Base-by-base conservation (phyloP, 441 rosid species). In the Erodium texanum region DNA sequence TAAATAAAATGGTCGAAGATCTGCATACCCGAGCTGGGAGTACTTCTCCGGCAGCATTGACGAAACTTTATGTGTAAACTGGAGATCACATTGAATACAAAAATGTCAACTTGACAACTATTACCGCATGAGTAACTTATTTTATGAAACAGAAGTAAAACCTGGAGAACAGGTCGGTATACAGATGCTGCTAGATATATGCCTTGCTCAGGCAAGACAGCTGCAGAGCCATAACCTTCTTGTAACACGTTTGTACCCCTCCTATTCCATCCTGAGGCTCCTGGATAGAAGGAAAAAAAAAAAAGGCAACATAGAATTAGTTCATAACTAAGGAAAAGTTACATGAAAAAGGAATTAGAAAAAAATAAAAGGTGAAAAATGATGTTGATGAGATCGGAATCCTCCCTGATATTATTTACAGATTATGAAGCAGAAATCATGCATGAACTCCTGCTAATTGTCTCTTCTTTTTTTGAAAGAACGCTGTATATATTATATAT, bases 121-220 rank as follows among this genome's bases (percentile, higher is more conserved):
- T 18, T 14, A 27, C n/a, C 7, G 5, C 41, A 65, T 52, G 62
- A 12, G 62, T 32, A 66, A 68, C 54, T 6, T 50, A 70, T 62
- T 70, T 43, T 65, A 69, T 67, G 62, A 24, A 41, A 16, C 15
- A 22, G 27, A 19, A 71, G 23, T 73, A 80, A 79, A 78, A 94
- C 99, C 99, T 89, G 86, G 73, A 89, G 88, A 68, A 94, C 93
- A 70, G 98, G 98, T 65, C 99, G 87, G 78, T 94, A 92, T 67
- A 89, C 70, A 68, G 98, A 89, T 70, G 99, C 99, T 18, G 93
- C 97, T 62, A 94, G 87, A 82, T 94, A 94, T 78, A 94, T 88
- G 79, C 99, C 99, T 83, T 87, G 99, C 82, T 94, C 98, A 75
- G 98, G 98, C 81, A 92, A 85, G 79, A 94, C 86, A 73, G 99